Evolutionary conservation across 495 filamentous ascomycete genomes (phyloP).

Genomic region (Pseudevernia furfuracea): DNA sequence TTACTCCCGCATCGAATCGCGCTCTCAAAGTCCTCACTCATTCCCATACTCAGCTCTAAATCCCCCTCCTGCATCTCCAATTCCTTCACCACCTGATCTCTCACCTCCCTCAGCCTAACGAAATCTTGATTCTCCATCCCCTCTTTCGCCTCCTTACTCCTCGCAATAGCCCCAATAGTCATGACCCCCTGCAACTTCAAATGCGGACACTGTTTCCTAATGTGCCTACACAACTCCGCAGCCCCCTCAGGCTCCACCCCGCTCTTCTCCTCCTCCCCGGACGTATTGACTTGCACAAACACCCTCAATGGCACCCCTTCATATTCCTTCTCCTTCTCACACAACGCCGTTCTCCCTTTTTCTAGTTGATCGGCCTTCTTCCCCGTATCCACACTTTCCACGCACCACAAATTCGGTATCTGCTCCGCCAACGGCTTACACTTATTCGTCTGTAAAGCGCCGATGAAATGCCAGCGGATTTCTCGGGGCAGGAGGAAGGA

Average conservation of each 20-base stretch:
- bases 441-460: constrained; percentile 83
- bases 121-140: constrained; percentile 93
- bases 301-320: constrained; percentile 48
- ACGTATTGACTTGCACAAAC: constrained; percentile 92
- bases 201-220: constrained; percentile 61
- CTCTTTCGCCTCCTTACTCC: constrained; percentile 58
- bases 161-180: constrained; percentile 92
- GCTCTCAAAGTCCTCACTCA: constrained; percentile 93
- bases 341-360: constrained; percentile 58
- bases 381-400: constrained; percentile 76
- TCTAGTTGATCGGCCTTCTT: constrained; percentile 82
- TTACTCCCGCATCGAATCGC: constrained; percentile 76
- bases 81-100: constrained; percentile 53
- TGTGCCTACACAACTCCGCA: constrained; percentile 54
- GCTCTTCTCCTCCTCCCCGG: constrained; percentile 76
- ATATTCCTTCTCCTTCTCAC: constrained; percentile 23
- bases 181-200: constrained; percentile 76
- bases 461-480: constrained; percentile 97
- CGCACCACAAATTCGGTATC: constrained; percentile 85
- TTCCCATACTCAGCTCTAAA: constrained; percentile 67
- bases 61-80: constrained; percentile 40
- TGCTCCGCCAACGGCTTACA: constrained; percentile 75
- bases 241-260: constrained; percentile 63
- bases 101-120: constrained; percentile 53
- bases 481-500: constrained; percentile 65